phyloP scores from a whole-genome alignment of 352 stramenopile genomes.

The Peronospora belbahrii region DNA sequence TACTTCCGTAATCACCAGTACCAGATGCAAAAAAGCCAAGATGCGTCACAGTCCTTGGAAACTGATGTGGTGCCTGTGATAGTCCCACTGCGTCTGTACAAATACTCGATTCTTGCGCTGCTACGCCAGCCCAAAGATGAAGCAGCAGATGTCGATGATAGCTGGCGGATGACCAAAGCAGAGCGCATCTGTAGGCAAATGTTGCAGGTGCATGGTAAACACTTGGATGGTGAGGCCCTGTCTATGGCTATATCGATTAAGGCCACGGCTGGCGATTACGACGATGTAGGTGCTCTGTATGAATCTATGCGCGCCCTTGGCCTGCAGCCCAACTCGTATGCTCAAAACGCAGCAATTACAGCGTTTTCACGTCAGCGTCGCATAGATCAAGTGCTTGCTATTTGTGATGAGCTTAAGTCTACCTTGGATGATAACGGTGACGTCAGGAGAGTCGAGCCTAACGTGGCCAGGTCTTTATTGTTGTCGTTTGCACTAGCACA shows the following conservation, averaged over 20 bases:
- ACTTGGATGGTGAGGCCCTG: conserved; percentile 55
- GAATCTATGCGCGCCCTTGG: conserved; percentile 57
- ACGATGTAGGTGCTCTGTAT: conserved; percentile 69
- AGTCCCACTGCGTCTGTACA: conserved; percentile 65
- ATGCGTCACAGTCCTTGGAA: conserved; percentile 5
- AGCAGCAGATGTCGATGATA: conserved; percentile 1
- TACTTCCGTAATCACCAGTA: conserved; percentile 19
- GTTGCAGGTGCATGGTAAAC: conserved; percentile 43
- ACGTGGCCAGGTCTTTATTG: conserved; percentile 54
- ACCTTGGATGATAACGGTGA: conserved; percentile 7
- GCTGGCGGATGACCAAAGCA: conserved; percentile 37
- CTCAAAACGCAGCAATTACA: conserved; percentile 62
- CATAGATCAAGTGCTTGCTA: conserved; percentile 47
- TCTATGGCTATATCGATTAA: conserved; percentile 79
- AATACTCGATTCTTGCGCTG: conserved; percentile 43
- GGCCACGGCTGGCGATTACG: conserved; percentile 55
- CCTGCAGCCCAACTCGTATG: conserved; percentile 66
- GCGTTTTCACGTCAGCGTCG: conserved; percentile 56
- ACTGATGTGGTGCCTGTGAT: conserved; percentile 11
- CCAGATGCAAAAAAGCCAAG: conserved; percentile 11
- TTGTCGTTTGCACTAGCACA: conserved; percentile 54
- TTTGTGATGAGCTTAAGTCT: conserved; percentile 39
- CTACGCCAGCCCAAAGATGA: conserved; percentile 33
- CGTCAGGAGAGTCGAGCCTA: conserved; percentile 19
- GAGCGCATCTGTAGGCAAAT: conserved; percentile 63